Percentiles rank a stretch among this genome's conserved stretches.
Evolutionary conservation across 805 yeast genomes (phyloP).

Genomic region (Hanseniaspora lindneri): DNA sequence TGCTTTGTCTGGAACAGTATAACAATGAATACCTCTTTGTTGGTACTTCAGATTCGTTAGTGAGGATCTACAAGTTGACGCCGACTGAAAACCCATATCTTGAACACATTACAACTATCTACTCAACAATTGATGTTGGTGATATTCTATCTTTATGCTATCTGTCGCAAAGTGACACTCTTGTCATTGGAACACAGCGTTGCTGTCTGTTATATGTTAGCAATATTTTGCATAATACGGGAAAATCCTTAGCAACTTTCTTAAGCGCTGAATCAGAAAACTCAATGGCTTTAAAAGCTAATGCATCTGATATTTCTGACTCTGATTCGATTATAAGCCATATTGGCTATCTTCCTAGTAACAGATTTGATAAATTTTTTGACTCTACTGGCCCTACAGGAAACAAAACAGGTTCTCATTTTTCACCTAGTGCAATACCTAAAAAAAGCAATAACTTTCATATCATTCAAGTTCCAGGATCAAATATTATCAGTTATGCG

Average conservation of each 20-base stretch:
- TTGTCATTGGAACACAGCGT: slow-evolving; percentile 84
- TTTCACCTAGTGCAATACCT: neutral
- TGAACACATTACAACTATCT: slow-evolving; percentile 43
- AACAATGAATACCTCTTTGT: slow-evolving; percentile 52
- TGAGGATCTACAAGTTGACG: slow-evolving; percentile 69
- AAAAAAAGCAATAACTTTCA: slow-evolving; percentile 18
- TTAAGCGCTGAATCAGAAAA: neutral
- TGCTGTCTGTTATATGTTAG: slow-evolving; percentile 73
- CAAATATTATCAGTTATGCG: slow-evolving; percentile 64
- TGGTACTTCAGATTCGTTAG: slow-evolving; percentile 82
- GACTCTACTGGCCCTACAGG: slow-evolving; percentile 86
- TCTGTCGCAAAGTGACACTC: slow-evolving; percentile 44
- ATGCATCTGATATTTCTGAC: slow-evolving; percentile 6
- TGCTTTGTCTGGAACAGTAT: slow-evolving; percentile 6
- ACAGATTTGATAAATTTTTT: slow-evolving; percentile 70
- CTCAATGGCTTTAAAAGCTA: neutral
- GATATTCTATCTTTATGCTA: slow-evolving; percentile 80
- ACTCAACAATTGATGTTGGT: slow-evolving; percentile 79
- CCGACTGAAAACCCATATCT: slow-evolving; percentile 17
- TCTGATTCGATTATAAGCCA: slow-evolving; percentile 24
- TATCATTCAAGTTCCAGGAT: slow-evolving; percentile 55
- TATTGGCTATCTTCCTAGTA: slow-evolving; percentile 39
- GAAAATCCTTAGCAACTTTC: slow-evolving; percentile 16
- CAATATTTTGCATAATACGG: slow-evolving; percentile 25
- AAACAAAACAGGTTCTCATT: neutral